phyloP scores from a whole-genome alignment of 169 alveolate species.

The Eimeria zaria region DNA sequence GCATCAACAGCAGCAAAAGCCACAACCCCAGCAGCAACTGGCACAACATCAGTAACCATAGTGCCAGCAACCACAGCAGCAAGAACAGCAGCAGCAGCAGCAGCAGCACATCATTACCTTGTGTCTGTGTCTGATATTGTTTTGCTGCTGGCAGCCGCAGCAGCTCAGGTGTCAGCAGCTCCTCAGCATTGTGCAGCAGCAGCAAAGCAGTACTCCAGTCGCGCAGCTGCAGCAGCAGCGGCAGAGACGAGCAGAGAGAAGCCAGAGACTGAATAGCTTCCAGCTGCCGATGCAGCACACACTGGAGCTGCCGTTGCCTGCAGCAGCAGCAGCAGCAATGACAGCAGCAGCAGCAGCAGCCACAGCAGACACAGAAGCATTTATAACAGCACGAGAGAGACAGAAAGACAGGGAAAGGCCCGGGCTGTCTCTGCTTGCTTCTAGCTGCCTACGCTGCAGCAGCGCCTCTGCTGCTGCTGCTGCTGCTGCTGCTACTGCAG shows the following conservation, averaged over 20 bases:
- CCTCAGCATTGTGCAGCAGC: conserved; percentile 41
- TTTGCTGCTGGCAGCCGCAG: conserved; percentile 21
- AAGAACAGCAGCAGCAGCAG: conserved; percentile 2
- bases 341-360: not conserved
- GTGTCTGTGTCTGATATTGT: not conserved
- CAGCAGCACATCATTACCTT: not conserved
- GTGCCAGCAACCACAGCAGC: not conserved
- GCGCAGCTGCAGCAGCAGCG: conserved; percentile 65
- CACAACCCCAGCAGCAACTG: not conserved
- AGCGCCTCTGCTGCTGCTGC: not conserved
- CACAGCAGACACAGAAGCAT: not conserved
- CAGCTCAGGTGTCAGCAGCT: conserved; percentile 7
- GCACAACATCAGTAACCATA: not conserved
- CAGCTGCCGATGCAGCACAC: conserved; percentile 39
- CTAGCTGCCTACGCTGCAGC: no score
- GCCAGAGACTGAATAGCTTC: conserved; percentile 15
- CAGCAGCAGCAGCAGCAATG: conserved; percentile 1
- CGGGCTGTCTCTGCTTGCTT: no score
- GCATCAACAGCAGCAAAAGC: no score
- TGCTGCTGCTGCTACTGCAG: conserved; percentile 32
- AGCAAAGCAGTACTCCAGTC: conserved; percentile 46
- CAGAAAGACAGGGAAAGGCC: not conserved
- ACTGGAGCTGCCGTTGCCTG: conserved; percentile 30
- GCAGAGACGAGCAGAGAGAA: conserved; percentile 26
- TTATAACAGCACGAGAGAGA: not conserved